A percentile compares a stretch with the other conserved stretches of the same genome.
Evolutionary conservation across 306 rosid genomes (phyloP).

Genomic region (Castanea mollissima): DNA sequence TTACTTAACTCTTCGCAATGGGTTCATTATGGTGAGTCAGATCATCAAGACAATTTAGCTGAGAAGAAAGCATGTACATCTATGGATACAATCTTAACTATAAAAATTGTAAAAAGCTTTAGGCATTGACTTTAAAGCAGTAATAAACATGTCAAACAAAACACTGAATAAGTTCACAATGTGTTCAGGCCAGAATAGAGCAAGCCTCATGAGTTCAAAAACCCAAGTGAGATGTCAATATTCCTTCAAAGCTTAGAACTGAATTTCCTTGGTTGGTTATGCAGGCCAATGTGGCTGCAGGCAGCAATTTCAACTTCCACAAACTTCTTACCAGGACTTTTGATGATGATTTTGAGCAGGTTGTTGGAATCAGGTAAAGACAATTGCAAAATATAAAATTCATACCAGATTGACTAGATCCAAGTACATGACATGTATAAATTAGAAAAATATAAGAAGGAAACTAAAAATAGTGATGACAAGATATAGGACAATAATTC

Average conservation of each 20-base stretch:
- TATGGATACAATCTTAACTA: not conserved
- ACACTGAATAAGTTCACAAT: slow-evolving; percentile 2
- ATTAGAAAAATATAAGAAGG: not conserved
- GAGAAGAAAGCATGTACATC: slow-evolving; percentile 3
- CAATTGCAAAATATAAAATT: not conserved
- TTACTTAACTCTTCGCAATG: slow-evolving; percentile 63
- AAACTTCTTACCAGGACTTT: slow-evolving; percentile 56
- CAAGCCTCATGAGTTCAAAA: not conserved
- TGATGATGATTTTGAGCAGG: slow-evolving; percentile 60
- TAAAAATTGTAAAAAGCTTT: not conserved
- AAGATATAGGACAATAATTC: not conserved
- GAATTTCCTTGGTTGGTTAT: slow-evolving; percentile 1
- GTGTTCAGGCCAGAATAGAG: not conserved
- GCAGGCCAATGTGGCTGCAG: slow-evolving; percentile 53
- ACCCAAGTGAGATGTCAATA: not conserved
- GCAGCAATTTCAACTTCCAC: slow-evolving; percentile 54
- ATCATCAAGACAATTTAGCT: not conserved
- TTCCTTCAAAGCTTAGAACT: slow-evolving; percentile 2
- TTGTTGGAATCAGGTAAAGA: slow-evolving; percentile 57
- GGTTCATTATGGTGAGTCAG: slow-evolving; percentile 57
- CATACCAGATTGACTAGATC: not conserved
- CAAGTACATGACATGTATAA: not conserved
- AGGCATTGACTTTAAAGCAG: not conserved
- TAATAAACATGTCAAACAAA: not conserved
- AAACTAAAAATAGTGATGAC: not conserved